A percentile compares a stretch with the other conserved stretches of the same genome.
These are phyloP conservation scores for Anthoceros angustus DNA, from an alignment of 225 moss, liverwort and hornwort genomes.

Conservation along the genomic window DNA sequence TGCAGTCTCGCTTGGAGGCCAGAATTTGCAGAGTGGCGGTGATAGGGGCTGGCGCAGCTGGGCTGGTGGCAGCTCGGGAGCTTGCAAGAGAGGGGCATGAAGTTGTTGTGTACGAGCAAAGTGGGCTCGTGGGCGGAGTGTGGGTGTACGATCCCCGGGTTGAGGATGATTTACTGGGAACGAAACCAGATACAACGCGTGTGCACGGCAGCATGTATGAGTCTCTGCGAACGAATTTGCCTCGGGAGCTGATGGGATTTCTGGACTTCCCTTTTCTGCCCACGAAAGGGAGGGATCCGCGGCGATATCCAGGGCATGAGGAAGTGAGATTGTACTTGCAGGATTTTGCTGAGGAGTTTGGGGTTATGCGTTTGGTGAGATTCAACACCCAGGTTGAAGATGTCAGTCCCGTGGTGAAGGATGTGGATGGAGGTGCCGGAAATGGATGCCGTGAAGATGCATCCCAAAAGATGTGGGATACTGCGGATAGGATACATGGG, in stretches of 20 bases:
- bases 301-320: conserved; percentile 46
- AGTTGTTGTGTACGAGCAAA: conserved; percentile 53
- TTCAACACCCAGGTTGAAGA: conserved; percentile 44
- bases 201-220: conserved; percentile 74
- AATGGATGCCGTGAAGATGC: not conserved
- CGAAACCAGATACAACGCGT: conserved; percentile 19
- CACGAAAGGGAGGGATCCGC: conserved; percentile 30
- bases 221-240: conserved; percentile 62
- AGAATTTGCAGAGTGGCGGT: conserved; percentile 48
- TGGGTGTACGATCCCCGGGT: conserved; percentile 52
- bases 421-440: not conserved
- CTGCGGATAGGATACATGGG: not conserved
- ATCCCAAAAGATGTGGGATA: not conserved
- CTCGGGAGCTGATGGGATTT: conserved; percentile 73
- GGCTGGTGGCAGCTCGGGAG: conserved; percentile 63
- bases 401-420: conserved; percentile 16
- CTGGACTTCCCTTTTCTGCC: conserved; percentile 61
- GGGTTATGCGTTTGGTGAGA: conserved; percentile 21
- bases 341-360: conserved; percentile 38
- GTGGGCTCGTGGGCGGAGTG: conserved; percentile 46
- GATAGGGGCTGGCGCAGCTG: conserved; percentile 80
- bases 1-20: not conserved
- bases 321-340: conserved; percentile 56
- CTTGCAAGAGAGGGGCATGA: conserved; percentile 43
- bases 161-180: conserved; percentile 41